A percentile compares a stretch with the other conserved stretches of the same genome.
phyloP scores from a whole-genome alignment of 2,329 filamentous ascomycete species.

The Exophiala lecanii-corni region DNA sequence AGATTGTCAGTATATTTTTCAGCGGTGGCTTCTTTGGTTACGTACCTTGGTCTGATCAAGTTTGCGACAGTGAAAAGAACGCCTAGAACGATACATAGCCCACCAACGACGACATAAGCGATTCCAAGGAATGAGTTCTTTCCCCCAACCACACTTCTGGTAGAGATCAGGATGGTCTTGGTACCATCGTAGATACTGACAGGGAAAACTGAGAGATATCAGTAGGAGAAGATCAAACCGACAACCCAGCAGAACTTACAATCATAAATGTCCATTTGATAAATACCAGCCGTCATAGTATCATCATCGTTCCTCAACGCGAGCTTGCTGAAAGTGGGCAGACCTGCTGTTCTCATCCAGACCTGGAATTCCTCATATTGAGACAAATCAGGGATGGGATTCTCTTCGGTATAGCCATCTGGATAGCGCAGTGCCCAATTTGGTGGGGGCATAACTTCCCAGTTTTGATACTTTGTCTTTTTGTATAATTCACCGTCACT shows the following conservation, averaged over 20 bases:
- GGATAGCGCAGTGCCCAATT: constrained; percentile 76
- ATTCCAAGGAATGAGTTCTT: constrained; percentile 95
- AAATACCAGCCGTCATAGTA: constrained; percentile 65
- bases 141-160: constrained; percentile 80
- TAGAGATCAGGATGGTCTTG: constrained; percentile 68
- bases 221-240: constrained; percentile 4
- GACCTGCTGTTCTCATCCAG: constrained; percentile 95
- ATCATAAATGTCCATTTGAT: constrained; percentile 70
- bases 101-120: constrained; percentile 89
- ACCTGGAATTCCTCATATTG: constrained; percentile 85
- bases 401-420: constrained; percentile 60
- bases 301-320: constrained; percentile 73
- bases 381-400: constrained; percentile 66
- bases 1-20: constrained; percentile 8
- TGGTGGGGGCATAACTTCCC: constrained; percentile 71
- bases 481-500: constrained; percentile 79
- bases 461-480: constrained; percentile 58
- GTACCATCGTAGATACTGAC: constrained; percentile 46
- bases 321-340: constrained; percentile 93
- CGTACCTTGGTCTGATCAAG: constrained; percentile 81
- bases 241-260: constrained; percentile 60
- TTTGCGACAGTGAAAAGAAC: constrained; percentile 85
- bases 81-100: constrained; percentile 84
- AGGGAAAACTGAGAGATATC: constrained; percentile 63
- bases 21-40: constrained; percentile 12